Conservation (phyloP, 306 rosid genomes). For the Quillaja saponaria region DNA sequence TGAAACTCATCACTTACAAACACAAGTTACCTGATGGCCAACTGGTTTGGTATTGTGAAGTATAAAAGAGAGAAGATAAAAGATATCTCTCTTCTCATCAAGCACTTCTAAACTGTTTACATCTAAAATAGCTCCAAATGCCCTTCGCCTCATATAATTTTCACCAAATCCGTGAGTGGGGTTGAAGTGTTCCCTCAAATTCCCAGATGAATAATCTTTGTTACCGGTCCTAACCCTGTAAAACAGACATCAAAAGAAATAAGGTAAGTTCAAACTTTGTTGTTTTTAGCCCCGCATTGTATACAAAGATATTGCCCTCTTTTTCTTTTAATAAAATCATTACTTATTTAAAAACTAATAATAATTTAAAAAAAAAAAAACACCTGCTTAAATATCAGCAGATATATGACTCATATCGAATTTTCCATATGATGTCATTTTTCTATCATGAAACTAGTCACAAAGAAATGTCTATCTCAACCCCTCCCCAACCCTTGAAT, state of each 20-base stretch:
- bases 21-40: constrained; percentile 88
- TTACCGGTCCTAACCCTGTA: constrained; percentile 42
- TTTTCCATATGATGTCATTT: constrained; percentile 8
- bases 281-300: too few species aligned
- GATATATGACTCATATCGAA: constrained; percentile 15
- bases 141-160: constrained; percentile 53
- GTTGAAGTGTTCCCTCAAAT: constrained; percentile 44
- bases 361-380: constrained; percentile 1
- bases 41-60: constrained; percentile 94
- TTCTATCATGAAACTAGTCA: too few species aligned
- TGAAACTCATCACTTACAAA: constrained; percentile 27
- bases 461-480: too few species aligned
- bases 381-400: constrained; percentile 14
- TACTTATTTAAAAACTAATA: too few species aligned
- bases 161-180: constrained; percentile 45
- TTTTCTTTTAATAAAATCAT: too few species aligned
- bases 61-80: constrained; percentile 81
- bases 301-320: too few species aligned
- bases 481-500: too few species aligned
- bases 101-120: constrained; percentile 65
- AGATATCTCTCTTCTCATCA: constrained; percentile 81
- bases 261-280: too few species aligned
- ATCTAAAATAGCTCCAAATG: constrained; percentile 65
- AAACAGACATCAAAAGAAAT: constrained; percentile 22
- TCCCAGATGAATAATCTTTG: constrained; percentile 46